Conservation (phyloP, 306 rosid genomes). For the Lathyrus tuberosus region DNA sequence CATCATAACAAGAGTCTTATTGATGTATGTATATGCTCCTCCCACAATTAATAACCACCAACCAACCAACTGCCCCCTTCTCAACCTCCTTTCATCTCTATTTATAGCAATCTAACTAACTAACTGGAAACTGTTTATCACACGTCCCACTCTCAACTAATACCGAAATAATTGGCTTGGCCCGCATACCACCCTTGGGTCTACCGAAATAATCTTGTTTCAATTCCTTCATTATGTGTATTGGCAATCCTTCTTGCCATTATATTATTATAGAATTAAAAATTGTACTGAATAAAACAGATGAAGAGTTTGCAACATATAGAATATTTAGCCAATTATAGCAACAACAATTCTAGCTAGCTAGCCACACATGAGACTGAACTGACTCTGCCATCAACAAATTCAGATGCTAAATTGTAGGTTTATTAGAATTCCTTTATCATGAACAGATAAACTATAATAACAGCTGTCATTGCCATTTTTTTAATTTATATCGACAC, state of each 20-base stretch:
- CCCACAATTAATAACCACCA: slow-evolving; percentile 19
- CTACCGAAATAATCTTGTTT: slow-evolving; percentile 17
- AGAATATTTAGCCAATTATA: neutral
- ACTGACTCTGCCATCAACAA: neutral
- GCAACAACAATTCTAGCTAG: neutral
- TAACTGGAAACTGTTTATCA: neutral
- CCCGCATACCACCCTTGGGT: slow-evolving; percentile 7
- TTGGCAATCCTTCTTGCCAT: neutral
- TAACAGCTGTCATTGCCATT: neutral
- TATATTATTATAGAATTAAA: neutral
- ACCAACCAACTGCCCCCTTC: slow-evolving; percentile 19
- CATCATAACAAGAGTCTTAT: neutral
- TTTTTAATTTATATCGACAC: neutral
- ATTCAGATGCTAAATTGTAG: neutral
- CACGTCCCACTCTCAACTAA: slow-evolving; percentile 6
- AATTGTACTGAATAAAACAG: neutral
- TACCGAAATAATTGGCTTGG: neutral
- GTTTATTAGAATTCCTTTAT: slow-evolving; percentile 10
- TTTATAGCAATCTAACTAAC: neutral
- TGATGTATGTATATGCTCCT: neutral
- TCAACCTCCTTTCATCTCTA: neutral
- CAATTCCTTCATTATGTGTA: slow-evolving; percentile 9
- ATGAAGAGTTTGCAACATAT: neutral
- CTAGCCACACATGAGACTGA: neutral
- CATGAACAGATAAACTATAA: neutral